Evolutionary conservation across 2,329 filamentous ascomycete genomes (phyloP).

Genomic region (Pseudocercospora musae): DNA sequence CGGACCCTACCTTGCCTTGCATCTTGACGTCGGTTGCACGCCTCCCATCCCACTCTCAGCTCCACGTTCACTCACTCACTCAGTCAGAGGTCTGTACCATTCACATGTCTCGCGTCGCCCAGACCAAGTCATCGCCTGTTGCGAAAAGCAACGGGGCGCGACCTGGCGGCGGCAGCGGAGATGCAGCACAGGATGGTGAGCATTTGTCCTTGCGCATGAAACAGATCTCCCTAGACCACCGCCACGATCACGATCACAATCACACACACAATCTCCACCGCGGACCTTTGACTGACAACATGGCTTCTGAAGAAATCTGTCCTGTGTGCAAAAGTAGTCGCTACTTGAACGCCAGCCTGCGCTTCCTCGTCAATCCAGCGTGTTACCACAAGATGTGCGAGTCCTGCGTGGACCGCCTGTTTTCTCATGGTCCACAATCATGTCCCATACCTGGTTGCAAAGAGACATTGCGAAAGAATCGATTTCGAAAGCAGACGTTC

Average conservation of each 20-base stretch:
- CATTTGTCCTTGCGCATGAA: conserved; percentile 17
- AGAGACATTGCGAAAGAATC: conserved; percentile 77
- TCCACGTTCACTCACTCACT: not conserved
- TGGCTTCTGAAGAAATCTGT: conserved; percentile 64
- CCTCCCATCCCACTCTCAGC: not conserved
- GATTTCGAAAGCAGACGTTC: conserved; percentile 86
- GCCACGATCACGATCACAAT: not conserved
- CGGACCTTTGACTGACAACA: conserved; percentile 2
- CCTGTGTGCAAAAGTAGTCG: conserved; percentile 96
- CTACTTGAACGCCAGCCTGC: conserved; percentile 91
- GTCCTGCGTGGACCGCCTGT: conserved; percentile 91
- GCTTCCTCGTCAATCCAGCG: conserved; percentile 94
- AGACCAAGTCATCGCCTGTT: conserved; percentile 27
- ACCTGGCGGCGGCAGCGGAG: conserved; percentile 8
- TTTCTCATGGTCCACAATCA: conserved; percentile 83
- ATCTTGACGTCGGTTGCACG: not conserved
- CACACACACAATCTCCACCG: conserved; percentile 1
- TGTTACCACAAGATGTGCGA: conserved; percentile 99
- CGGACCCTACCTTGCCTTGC: not conserved
- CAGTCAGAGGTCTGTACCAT: not conserved
- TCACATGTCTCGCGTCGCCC: conserved; percentile 35
- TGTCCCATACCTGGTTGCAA: conserved; percentile 89
- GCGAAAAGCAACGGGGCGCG: conserved; percentile 21
- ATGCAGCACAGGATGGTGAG: conserved; percentile 34
- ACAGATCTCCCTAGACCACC: conserved; percentile 16